A percentile compares a stretch with the other conserved stretches of the same genome.
phyloP scores from a whole-genome alignment of 805 yeast species.

The Pichia nanzhaoensis region DNA sequence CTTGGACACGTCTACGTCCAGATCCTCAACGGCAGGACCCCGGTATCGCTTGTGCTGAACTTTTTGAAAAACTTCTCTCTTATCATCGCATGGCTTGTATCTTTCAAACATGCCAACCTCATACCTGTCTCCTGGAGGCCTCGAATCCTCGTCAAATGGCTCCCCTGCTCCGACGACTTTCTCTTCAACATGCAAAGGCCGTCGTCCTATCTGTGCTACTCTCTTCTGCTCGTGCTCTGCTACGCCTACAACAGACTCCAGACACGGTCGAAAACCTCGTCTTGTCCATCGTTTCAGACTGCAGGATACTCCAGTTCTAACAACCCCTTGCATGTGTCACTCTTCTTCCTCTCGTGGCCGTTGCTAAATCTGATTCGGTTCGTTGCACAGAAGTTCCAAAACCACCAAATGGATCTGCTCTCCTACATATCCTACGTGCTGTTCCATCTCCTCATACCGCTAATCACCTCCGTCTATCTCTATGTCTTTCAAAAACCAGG shows the following conservation, averaged over 20 bases:
- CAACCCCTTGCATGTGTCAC: not conserved
- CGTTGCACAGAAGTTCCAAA: slow-evolving; percentile 30
- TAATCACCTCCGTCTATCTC: slow-evolving; percentile 54
- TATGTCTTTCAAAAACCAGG: slow-evolving; percentile 67
- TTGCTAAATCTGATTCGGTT: slow-evolving; percentile 40
- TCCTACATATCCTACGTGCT: slow-evolving; percentile 62
- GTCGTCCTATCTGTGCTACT: not conserved
- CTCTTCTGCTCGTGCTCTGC: not conserved
- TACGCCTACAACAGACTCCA: not conserved
- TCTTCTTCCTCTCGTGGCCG: slow-evolving; percentile 35
- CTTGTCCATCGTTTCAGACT: too few species aligned
- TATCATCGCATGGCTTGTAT: slow-evolving; percentile 46
- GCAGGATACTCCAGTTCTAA: too few species aligned
- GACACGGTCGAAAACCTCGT: too few species aligned
- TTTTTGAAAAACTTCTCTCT: slow-evolving; percentile 47
- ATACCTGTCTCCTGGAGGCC: slow-evolving; percentile 54
- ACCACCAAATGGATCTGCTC: slow-evolving; percentile 41
- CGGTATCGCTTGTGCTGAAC: slow-evolving; percentile 29
- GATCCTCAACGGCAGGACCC: not conserved
- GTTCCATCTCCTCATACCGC: slow-evolving; percentile 54
- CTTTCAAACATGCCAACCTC: slow-evolving; percentile 53
- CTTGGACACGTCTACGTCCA: not conserved
- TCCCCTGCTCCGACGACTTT: slow-evolving; percentile 37
- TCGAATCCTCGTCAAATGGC: slow-evolving; percentile 40
- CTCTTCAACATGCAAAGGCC: slow-evolving; percentile 27